Percentiles rank a stretch among this genome's conserved stretches.
Conservation (phyloP, 176 grass and related monocot species). For the Oryza meyeriana region DNA sequence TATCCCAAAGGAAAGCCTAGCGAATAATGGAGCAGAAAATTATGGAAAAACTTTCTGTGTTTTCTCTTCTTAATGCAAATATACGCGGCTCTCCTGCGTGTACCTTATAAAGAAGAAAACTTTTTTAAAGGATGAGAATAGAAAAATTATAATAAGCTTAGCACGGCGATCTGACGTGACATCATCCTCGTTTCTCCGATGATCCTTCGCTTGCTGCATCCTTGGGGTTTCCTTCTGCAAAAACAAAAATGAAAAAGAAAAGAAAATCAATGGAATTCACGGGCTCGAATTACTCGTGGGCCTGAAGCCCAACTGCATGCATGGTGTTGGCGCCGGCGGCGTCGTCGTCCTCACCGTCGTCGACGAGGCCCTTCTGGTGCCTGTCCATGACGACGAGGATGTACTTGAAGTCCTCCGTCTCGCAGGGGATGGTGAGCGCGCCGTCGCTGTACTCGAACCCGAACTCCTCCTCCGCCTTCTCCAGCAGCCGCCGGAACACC, state of each 20-base stretch:
- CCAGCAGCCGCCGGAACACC: slow-evolving; percentile 63
- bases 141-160: no score
- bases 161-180: background rate
- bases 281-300: background rate
- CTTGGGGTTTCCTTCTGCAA: slow-evolving; percentile 18
- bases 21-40: no score
- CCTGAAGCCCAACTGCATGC: background rate
- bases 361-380: slow-evolving; percentile 33
- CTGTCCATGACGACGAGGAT: slow-evolving; percentile 59
- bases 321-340: no score
- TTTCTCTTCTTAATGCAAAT: no score
- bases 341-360: slow-evolving; percentile 39
- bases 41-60: no score
- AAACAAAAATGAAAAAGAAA: background rate
- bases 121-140: no score
- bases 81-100: no score
- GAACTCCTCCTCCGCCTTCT: slow-evolving; percentile 63
- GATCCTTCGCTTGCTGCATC: background rate
- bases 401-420: slow-evolving; percentile 65
- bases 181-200: no score
- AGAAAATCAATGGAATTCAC: background rate
- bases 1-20: no score
- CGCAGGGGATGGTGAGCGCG: slow-evolving; percentile 60
- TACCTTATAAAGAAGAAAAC: no score
- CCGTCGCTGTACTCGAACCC: slow-evolving; percentile 48